Evolutionary conservation across 345 rosid species (phyloP), one percentile per base, ranked within the genome.

Genomic region (Pistacia atlantica): DNA sequence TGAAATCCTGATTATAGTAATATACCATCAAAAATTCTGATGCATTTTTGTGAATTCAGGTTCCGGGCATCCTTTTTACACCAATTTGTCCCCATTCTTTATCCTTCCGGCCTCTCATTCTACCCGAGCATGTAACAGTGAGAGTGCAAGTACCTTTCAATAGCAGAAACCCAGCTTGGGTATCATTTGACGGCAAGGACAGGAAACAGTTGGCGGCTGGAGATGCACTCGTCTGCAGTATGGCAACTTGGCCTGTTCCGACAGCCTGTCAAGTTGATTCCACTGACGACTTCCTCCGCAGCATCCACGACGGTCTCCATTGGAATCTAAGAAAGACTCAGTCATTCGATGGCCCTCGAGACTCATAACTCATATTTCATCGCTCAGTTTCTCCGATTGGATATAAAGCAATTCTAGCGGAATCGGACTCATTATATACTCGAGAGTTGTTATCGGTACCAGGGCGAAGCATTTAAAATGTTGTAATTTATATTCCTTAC

Each of bases 171-270:
- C 84, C 94, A 1, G 98, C 98, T 0, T 97, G 98, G 98, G 99
- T 83, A 54, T 97, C 99, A 11, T 97, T 97, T 38, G 99, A 97
- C 67, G 99, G 99, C 69, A 97, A 97, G 85, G 92, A 89, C 83
- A 81, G 99, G 82, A 92, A 91, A 77, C 89, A 83, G 79, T 77
- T 97, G 64, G 88, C 80, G 49, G 88, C 98, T 3, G 98, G 99
- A 55, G 99, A 97, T 78, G 97, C 97, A 3, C 93, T 97, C 48
- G 92, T 97, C 20, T 94, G 97, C 86, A 86, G 99, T 84, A 92
- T 97, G 95, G 99, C 98, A 4, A 94, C 96, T 45, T 97, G 98
- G 93, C 98, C 99, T 3, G 98, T 97, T 65, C 96, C 98, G 52
- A 97, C 98, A 0, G 97, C 99, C 33, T 97, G 99, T 74, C 90